Base-by-base conservation (phyloP, 768 basidiomycete genomes). In the Russula olivacea region DNA sequence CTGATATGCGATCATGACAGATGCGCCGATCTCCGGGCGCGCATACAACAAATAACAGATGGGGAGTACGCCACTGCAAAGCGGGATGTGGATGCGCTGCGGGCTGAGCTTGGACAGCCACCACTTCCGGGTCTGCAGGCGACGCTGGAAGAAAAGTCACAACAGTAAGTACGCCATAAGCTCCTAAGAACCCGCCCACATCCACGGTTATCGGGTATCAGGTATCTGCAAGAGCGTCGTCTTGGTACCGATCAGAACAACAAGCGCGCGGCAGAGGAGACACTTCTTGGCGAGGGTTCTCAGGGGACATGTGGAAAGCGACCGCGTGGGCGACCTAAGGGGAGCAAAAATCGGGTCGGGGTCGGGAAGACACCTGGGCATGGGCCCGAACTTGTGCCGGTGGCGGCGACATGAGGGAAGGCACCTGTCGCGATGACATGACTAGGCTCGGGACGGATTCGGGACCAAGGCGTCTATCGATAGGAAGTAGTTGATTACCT, bases 61-160 rank as follows among this genome's bases (percentile, higher is more conserved):
- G 87, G 86, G 40, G 90, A 91, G 66, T 93, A 93, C 70, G 78
- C 86, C 15, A 72, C 75, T 9, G 86, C 90, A 5, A 92, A 92
- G 72, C 74, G 74, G 32, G 89, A 92, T 65, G 91, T 93, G 52
- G 91, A 93, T 70, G 76, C 81, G 57, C 76, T 93, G 50, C 82
- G 91, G 45, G 77, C 78, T 56, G 90, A 93, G 70, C 83, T 93
- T 8, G 91, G 89, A 0, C 86, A 92, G 68, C 75, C 82, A 0
- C 84, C 91, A 2, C 73, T 91, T 14, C 89, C 89, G 2, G 85
- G 80, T 68, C 68, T 93, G 50, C 89, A 92, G 68, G 76, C 77
- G 36, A 89, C 84, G 34, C 73, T 93, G 41, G 90, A 93, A 51
- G 91, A 91, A 69, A 89, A 80, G 71, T 74, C 77, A 32, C 74